These are phyloP conservation scores for Ostreobium quekettii DNA, from an alignment of 139 green algal genomes.

Conservation along the genomic window DNA sequence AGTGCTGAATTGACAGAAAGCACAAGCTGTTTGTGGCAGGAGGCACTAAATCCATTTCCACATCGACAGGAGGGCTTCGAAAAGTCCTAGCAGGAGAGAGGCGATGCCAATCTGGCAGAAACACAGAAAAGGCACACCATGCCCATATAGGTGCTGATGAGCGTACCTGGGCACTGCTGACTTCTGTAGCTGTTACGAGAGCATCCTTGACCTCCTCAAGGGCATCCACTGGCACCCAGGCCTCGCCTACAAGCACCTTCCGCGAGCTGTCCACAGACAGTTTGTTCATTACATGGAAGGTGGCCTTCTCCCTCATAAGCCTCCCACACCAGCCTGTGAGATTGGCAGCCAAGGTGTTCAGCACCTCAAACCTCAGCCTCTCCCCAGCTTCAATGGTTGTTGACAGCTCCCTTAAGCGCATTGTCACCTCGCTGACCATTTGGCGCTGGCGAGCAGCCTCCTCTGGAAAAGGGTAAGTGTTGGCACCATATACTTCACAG, in stretches of 20 bases:
- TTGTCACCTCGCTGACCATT: conserved; percentile 80
- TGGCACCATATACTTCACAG: conserved; percentile 89
- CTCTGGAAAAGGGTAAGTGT: conserved; percentile 96
- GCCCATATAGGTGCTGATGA: too few relatives aligned
- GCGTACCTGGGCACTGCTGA: conserved; percentile 37
- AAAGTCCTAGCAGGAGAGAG: too few relatives aligned
- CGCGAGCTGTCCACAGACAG: conserved; percentile 81
- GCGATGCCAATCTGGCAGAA: too few relatives aligned
- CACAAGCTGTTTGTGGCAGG: too few relatives aligned
- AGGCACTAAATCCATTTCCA: too few relatives aligned
- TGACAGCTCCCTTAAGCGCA: conserved; percentile 79
- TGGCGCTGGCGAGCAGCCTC: conserved; percentile 71
- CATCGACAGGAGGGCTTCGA: too few relatives aligned
- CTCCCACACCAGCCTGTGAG: conserved; percentile 52
- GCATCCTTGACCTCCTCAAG: conserved; percentile 54
- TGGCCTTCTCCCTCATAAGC: conserved; percentile 69
- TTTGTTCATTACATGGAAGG: conserved; percentile 99
- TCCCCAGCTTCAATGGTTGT: conserved; percentile 82
- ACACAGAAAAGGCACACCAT: too few relatives aligned
- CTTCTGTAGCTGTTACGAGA: conserved; percentile 43
- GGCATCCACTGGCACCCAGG: conserved; percentile 71
- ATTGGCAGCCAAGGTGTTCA: conserved; percentile 55
- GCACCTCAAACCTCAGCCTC: conserved; percentile 54
- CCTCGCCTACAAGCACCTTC: conserved; percentile 92
- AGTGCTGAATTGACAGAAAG: too few relatives aligned